Percentiles rank a stretch among this genome's conserved stretches.
These are phyloP conservation scores for Angomonas deanei DNA, from an alignment of 208 protist genomes.

Conservation along the genomic window DNA sequence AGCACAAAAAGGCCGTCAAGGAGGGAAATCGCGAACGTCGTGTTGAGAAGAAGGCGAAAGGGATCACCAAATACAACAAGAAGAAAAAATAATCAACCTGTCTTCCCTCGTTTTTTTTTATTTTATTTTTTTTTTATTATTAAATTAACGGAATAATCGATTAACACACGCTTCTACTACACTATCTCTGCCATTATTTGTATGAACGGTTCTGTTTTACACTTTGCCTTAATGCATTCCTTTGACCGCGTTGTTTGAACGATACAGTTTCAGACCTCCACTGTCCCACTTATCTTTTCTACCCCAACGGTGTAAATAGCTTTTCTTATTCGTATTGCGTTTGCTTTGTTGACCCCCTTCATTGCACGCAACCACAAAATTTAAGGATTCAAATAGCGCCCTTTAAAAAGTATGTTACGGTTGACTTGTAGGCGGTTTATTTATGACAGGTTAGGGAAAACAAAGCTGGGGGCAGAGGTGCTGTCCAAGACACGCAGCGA, in stretches of 20 bases:
- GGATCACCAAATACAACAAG: constrained; percentile 33
- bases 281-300: constrained; percentile 7
- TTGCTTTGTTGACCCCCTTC: constrained; percentile 13
- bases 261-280: not conserved
- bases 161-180: too few relatives aligned
- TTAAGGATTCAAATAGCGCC: too few relatives aligned
- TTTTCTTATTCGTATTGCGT: not conserved
- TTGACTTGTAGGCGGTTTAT: constrained; percentile 28
- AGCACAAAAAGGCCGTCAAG: constrained; percentile 71
- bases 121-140: constrained; percentile 9
- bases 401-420: constrained; percentile 43
- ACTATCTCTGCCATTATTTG: not conserved
- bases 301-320: not conserved
- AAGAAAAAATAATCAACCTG: constrained; percentile 30
- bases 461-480: constrained; percentile 73
- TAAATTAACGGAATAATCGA: too few relatives aligned
- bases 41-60: constrained; percentile 69
- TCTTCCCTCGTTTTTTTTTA: not conserved
- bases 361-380: not conserved
- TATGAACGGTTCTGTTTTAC: not conserved
- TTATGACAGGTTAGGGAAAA: constrained; percentile 48
- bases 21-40: constrained; percentile 67
- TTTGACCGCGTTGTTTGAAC: too few relatives aligned
- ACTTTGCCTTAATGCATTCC: not conserved
- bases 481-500: constrained; percentile 62